These are phyloP conservation scores for Penicillium psychrosexuale DNA, from an alignment of 2,329 filamentous ascomycete species.

Conservation along the genomic window DNA sequence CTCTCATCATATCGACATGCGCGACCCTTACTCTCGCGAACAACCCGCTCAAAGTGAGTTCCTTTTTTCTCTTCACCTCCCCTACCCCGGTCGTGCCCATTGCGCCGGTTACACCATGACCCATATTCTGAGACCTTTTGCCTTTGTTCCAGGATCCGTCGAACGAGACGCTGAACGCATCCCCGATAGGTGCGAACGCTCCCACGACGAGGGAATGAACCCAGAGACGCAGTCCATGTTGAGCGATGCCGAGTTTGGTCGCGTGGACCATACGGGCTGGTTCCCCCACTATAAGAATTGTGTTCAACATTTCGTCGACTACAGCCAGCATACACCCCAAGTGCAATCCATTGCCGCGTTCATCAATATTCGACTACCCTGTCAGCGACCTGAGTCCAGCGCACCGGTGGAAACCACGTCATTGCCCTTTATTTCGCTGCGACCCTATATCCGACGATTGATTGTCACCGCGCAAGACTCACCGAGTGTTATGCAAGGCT, in stretches of 20 bases:
- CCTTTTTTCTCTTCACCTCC: not conserved
- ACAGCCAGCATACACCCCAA: conserved; percentile 72
- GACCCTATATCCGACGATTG: conserved; percentile 87
- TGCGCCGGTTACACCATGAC: conserved; percentile 50
- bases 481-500: conserved; percentile 76
- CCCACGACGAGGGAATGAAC: conserved; percentile 13
- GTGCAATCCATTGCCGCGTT: conserved; percentile 87
- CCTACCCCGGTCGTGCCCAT: not conserved
- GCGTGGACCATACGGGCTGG: conserved; percentile 75
- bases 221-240: conserved; percentile 12
- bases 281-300: conserved; percentile 84
- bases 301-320: conserved; percentile 81
- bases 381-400: conserved; percentile 59
- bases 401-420: conserved; percentile 30
- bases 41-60: conserved; percentile 30
- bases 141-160: conserved; percentile 23
- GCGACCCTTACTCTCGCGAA: conserved; percentile 28
- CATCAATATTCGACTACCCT: conserved; percentile 87
- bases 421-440: conserved; percentile 58
- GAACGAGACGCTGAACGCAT: conserved; percentile 29
- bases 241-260: conserved; percentile 36
- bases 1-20: conserved; percentile 28
- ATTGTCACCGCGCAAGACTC: conserved; percentile 91
- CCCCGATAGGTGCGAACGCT: conserved; percentile 23
- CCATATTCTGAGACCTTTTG: conserved; percentile 58